A percentile compares a stretch with the other conserved stretches of the same genome.
Conservation (phyloP, 106 monocot species). For the Dioscorea zingiberensis region DNA sequence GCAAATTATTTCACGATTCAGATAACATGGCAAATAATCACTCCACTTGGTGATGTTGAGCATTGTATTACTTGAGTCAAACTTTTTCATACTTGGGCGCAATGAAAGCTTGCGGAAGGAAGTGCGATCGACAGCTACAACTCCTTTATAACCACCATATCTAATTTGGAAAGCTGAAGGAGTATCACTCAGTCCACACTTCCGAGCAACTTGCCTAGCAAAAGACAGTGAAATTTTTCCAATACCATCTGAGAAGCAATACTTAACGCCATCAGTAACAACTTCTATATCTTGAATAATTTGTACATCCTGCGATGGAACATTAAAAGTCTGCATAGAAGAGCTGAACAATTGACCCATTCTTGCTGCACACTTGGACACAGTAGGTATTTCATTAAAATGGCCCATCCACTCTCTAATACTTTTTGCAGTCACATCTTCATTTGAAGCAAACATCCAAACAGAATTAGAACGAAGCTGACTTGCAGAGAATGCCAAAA, state of each 20-base stretch:
- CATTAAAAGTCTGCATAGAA: slow-evolving; percentile 56
- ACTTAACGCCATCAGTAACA: slow-evolving; percentile 51
- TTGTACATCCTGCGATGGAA: slow-evolving; percentile 41
- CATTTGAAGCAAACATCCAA: slow-evolving; percentile 98
- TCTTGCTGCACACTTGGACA: slow-evolving; percentile 97
- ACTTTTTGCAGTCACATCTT: slow-evolving; percentile 32
- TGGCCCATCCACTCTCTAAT: slow-evolving; percentile 96
- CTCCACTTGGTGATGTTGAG: slow-evolving; percentile 75
- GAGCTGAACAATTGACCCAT: slow-evolving; percentile 99
- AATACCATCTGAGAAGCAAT: slow-evolving; percentile 97
- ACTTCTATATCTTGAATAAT: slow-evolving; percentile 72
- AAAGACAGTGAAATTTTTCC: slow-evolving; percentile 80
- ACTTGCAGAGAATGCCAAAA: slow-evolving; percentile 96
- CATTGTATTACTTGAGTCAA: slow-evolving; percentile 77
- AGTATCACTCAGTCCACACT: slow-evolving; percentile 43
- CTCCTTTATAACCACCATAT: slow-evolving; percentile 97
- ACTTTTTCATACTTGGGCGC: slow-evolving; percentile 87
- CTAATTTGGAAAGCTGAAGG: slow-evolving; percentile 98
- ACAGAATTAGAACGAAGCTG: slow-evolving; percentile 79
- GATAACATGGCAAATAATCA: slow-evolving; percentile 58
- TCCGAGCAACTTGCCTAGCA: slow-evolving; percentile 59
- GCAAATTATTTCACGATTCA: slow-evolving; percentile 87
- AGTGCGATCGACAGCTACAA: slow-evolving; percentile 66
- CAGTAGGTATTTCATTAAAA: slow-evolving; percentile 60
- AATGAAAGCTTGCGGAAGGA: slow-evolving; percentile 75